These are phyloP conservation scores for Fusarium sp. DNA, from an alignment of 2,329 filamentous ascomycete genomes.

Conservation along the genomic window DNA sequence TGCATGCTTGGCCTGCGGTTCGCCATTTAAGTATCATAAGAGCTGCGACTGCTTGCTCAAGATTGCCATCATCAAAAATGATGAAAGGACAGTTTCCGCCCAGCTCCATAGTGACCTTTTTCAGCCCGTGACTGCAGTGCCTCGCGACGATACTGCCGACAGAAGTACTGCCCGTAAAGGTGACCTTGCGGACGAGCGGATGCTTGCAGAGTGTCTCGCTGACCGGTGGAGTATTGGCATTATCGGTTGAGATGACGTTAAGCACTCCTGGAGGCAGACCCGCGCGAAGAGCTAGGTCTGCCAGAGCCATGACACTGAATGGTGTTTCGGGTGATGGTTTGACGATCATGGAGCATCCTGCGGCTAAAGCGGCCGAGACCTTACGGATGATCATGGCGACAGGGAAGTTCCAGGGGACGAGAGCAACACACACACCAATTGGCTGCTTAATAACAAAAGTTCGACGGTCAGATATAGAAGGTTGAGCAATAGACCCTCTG, in stretches of 20 bases:
- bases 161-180: constrained; percentile 78
- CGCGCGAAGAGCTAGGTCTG: constrained; percentile 73
- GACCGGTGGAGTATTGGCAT: constrained; percentile 56
- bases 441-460: constrained; percentile 74
- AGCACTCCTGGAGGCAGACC: constrained; percentile 81
- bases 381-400: constrained; percentile 62
- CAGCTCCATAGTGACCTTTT: constrained; percentile 74
- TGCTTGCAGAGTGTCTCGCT: constrained; percentile 59
- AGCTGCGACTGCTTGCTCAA: neutral
- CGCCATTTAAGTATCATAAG: constrained; percentile 65
- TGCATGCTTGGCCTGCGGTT: constrained; percentile 77
- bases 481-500: constrained; percentile 67
- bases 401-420: constrained; percentile 68
- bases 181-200: constrained; percentile 68
- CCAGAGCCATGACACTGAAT: constrained; percentile 74
- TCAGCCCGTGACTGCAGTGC: constrained; percentile 69
- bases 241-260: constrained; percentile 50
- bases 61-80: constrained; percentile 73
- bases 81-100: constrained; percentile 76
- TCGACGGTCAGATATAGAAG: constrained; percentile 57
- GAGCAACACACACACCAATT: constrained; percentile 49
- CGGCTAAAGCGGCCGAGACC: constrained; percentile 68
- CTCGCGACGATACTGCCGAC: constrained; percentile 74
- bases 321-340: constrained; percentile 81
- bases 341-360: constrained; percentile 79